These are phyloP conservation scores for Ehretia macrophylla DNA, from an alignment of 257 asterid genomes.

Conservation along the genomic window DNA sequence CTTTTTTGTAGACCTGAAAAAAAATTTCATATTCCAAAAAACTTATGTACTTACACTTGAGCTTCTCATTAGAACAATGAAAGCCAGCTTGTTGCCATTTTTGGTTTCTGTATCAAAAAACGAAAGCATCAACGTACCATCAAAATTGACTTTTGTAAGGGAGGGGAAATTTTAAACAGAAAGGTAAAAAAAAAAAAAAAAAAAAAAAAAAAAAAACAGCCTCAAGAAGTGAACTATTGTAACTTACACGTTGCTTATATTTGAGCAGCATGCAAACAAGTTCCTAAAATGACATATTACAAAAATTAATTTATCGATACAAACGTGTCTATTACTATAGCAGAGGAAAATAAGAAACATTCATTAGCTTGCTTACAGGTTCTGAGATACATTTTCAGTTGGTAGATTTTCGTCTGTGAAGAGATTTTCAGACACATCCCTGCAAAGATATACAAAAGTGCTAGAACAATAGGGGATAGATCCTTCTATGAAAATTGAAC, in stretches of 20 bases:
- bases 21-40: neutral
- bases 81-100: constrained; percentile 9
- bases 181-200: neutral
- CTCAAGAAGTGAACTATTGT: neutral
- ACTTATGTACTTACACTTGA: constrained; percentile 1
- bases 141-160: neutral
- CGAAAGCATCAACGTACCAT: neutral
- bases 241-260: neutral
- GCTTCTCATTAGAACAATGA: neutral
- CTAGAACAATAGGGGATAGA: neutral
- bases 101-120: constrained; percentile 4
- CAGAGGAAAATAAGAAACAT: neutral
- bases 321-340: neutral
- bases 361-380: neutral
- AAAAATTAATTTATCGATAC: too few species aligned
- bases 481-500: neutral
- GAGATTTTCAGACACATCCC: constrained; percentile 22
- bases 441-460: constrained; percentile 8
- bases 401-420: constrained; percentile 1
- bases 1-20: too few species aligned
- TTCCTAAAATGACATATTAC: neutral
- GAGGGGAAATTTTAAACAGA: neutral
- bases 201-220: too few species aligned
- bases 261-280: constrained; percentile 8
- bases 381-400: neutral